Base-by-base conservation (phyloP, 2,329 filamentous ascomycete species). In the Piedraia hortae region DNA sequence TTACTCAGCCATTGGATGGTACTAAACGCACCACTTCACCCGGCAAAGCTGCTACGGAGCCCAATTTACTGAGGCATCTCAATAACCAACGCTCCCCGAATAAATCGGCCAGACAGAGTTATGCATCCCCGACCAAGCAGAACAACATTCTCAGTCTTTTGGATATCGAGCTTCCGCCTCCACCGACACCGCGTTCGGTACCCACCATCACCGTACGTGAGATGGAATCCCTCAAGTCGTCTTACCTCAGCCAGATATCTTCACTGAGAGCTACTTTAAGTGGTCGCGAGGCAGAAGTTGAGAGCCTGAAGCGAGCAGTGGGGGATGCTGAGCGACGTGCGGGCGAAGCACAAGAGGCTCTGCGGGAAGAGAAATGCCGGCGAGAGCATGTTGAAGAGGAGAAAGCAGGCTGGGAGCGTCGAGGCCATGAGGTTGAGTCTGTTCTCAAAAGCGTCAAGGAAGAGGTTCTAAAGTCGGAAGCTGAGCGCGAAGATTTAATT, bases 131-230 rank as follows among this genome's bases (percentile, higher is more conserved):
- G 2, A 35, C 43, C 24, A 49, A 50, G 26, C 35, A 38, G 24
- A 40, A 44, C 37, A 45, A 43, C 20, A 64, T 73, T 33, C 55
- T 64, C 15, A 74, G 70, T 36, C 58, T 85, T 19, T 61, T 88
- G 20, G 77, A 89, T 45, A 85, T 88, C 40, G 85, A 93, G 36
- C 71, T 93, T 6, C 78, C 80, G n/a, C 77, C 82, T 1, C 66
- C 78, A 33, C 78, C 82, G 2, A 93, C 85, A 1, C 85, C 85
- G 8, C 67, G 82, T 29, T 90, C 77, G 24, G 62, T 93, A 16
- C 85, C 85, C 1, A 75, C 70, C 5, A 71, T 93, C 33, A 90
- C 80, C 2, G 74, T 85, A 2, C 66, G 85, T 15, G 85, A 97
- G 47, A 55, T 93, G 2, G 85, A 97, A 42, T 74, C 72, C 8